Conservation (phyloP, 2,329 filamentous ascomycete species). For the Xylariaceae sp. region DNA sequence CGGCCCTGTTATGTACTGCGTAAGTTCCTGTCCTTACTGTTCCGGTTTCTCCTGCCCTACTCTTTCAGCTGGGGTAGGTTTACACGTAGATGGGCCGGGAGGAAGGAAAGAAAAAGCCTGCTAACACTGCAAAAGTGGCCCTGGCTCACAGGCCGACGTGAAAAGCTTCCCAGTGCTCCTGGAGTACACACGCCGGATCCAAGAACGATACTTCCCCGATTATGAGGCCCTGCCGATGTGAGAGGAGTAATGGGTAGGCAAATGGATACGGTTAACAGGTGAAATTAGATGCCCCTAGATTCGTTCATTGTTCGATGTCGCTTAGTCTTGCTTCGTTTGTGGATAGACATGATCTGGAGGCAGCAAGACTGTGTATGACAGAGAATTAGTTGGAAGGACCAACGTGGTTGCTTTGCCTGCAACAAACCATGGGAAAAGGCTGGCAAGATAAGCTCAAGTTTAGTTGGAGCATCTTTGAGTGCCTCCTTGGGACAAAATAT, state of each 20-base stretch:
- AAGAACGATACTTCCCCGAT: constrained; percentile 63
- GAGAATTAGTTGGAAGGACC: neutral
- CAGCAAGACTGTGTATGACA: neutral
- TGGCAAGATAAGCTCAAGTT: neutral
- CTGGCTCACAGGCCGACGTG: constrained; percentile 53
- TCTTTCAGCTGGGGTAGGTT: too few relatives aligned
- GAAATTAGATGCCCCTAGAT: too few relatives aligned
- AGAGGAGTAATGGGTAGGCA: neutral
- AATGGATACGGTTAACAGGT: too few relatives aligned
- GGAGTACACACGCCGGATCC: constrained; percentile 64
- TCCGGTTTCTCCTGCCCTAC: too few relatives aligned
- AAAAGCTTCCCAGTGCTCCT: constrained; percentile 55
- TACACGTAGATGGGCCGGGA: too few relatives aligned
- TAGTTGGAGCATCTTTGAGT: too few relatives aligned
- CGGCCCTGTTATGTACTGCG: constrained; percentile 59
- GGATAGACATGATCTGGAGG: neutral
- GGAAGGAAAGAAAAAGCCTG: constrained; percentile 15
- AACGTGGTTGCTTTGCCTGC: neutral
- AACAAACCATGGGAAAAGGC: neutral
- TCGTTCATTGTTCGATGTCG: too few relatives aligned
- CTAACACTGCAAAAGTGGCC: constrained; percentile 47
- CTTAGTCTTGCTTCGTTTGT: neutral
- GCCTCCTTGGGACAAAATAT: neutral
- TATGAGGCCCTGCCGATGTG: constrained; percentile 51
- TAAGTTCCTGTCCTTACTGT: constrained; percentile 49